Conservation (phyloP, 129 eudicot species). For the Kitagawia praeruptora region DNA sequence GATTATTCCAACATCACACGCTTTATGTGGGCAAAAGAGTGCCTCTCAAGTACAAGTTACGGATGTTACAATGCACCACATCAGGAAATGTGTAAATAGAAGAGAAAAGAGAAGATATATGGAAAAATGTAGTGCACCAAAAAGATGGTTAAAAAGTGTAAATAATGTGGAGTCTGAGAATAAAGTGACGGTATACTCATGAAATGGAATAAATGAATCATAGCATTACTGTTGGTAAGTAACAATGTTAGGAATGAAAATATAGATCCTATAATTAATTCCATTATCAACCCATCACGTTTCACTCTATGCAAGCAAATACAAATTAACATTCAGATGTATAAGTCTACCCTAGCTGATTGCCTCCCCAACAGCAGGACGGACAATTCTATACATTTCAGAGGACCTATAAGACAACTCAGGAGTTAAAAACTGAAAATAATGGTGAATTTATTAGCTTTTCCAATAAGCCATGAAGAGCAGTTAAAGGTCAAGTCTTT, state of each 20-base stretch:
- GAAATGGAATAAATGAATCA: too few species aligned
- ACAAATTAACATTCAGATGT: too few species aligned
- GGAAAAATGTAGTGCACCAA: too few species aligned
- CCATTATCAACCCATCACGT: too few species aligned
- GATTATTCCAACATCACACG: background rate
- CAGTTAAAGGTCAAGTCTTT: background rate
- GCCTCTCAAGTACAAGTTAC: background rate
- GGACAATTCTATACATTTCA: constrained; percentile 72
- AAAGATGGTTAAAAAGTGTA: too few species aligned
- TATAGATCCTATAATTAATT: too few species aligned
- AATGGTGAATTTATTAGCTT: background rate
- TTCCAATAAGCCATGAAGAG: background rate
- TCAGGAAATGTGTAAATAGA: background rate
- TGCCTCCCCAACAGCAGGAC: constrained; percentile 90
- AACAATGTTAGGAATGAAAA: too few species aligned
- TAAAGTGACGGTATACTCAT: background rate
- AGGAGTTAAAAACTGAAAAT: constrained; percentile 9
- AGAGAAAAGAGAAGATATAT: too few species aligned
- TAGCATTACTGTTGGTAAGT: too few species aligned
- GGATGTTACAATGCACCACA: background rate
- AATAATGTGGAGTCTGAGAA: background rate
- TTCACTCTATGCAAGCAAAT: too few species aligned
- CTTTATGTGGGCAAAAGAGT: background rate
- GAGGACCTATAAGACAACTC: constrained; percentile 46
- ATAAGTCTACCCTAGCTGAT: constrained; percentile 40